phyloP scores from a whole-genome alignment of 164 flowering plant species.

The Houttuynia cordata region DNA sequence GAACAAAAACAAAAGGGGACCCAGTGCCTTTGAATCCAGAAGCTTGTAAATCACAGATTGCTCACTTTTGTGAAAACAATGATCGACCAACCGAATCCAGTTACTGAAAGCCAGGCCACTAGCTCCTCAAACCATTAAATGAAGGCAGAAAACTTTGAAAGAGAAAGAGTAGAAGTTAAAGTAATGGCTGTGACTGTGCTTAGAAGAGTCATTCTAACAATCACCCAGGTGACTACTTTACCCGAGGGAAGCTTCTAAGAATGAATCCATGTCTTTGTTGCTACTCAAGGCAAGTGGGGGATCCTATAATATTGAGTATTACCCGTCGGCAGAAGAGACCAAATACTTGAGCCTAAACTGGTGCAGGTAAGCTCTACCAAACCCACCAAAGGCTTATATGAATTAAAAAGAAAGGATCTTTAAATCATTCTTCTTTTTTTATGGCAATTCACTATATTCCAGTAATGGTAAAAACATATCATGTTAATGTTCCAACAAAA shows the following conservation, averaged over 20 bases:
- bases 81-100: slow-evolving; percentile 16
- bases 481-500: too few relatives aligned
- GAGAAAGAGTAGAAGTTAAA: background rate
- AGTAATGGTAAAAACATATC: background rate
- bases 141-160: background rate
- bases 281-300: background rate
- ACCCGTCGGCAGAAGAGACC: slow-evolving; percentile 1
- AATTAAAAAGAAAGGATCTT: background rate
- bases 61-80: slow-evolving; percentile 10
- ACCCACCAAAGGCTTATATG: background rate
- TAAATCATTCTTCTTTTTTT: background rate
- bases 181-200: slow-evolving; percentile 4
- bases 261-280: background rate
- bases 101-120: slow-evolving; percentile 5
- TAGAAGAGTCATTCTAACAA: background rate
- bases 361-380: background rate
- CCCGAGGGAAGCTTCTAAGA: background rate
- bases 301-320: background rate
- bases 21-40: slow-evolving; percentile 24
- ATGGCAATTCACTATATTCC: background rate
- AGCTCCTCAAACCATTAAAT: background rate
- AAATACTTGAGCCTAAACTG: background rate
- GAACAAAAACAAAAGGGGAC: background rate
- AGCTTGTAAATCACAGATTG: slow-evolving; percentile 39
- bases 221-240: background rate